Base-by-base conservation (phyloP, 2,329 filamentous ascomycete species). In the Xylariales sp. region DNA sequence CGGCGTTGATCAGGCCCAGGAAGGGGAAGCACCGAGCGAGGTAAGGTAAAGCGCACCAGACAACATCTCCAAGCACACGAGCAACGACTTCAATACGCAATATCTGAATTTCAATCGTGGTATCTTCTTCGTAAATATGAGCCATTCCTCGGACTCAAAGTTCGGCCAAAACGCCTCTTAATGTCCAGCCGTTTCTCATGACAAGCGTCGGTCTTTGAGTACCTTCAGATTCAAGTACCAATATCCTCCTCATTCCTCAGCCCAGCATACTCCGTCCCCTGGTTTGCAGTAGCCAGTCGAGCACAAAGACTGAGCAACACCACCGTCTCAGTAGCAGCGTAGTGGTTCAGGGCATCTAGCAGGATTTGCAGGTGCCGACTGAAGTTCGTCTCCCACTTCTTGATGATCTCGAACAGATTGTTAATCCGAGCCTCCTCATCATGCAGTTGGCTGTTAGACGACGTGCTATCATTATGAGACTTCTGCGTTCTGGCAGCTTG, bases 311-410 rank as follows among this genome's bases (percentile, higher is more conserved):
- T 91, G 47, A 97, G 68, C 50, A 98, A 74, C 14, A 95, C 93
- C 3, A 96, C 91, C 28, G 93, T 97, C 69, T 98, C 93, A 0
- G 93, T 97, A 0, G 93, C 93, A 3, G 93, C 93, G 54, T 96
- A 94, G 63, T 97, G 95, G 55, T 98, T 97, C 48, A 98, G 73
- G 46, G 88, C 91, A 60, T 97, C 93, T 27, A 97, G 80, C 54
- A 98, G 65, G 51, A 97, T 95, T 68, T 95, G 90, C 54, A 98
- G 66, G 64, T 97, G 91, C 34, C 89, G 73, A 43, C 85, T 86
- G 60, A 98, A 98, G 58, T 95, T 94, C 50, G 84, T 82, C 63
- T 98, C 93, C 70, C 94, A 97, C 65, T 91, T 89, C 57, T 81
- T 80, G 46, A 98, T 78, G 45, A 90, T 88, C 50, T 95, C 90